Evolutionary conservation across 768 basidiomycete genomes (phyloP).

Genomic region (Russula virescens): DNA sequence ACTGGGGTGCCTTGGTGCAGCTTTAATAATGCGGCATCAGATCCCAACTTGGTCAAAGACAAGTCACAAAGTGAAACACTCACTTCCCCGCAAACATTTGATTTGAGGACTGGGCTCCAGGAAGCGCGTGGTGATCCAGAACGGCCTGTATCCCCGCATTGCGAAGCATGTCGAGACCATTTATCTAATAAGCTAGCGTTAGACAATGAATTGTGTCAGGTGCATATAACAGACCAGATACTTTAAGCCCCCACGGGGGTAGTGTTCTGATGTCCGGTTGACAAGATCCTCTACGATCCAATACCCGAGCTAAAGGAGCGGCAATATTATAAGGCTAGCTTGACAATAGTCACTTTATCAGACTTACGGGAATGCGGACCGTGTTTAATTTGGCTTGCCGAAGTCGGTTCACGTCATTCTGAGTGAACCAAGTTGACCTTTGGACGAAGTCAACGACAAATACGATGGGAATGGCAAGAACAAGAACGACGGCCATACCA

Average conservation of each 20-base stretch:
- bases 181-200: constrained; percentile 38
- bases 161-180: constrained; percentile 55
- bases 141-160: constrained; percentile 61
- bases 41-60: background rate
- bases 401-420: constrained; percentile 53
- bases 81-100: constrained; percentile 70
- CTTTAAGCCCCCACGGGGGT: constrained; percentile 61
- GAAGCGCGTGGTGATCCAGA: constrained; percentile 64
- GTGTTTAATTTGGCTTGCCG: constrained; percentile 59
- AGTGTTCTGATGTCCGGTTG: constrained; percentile 52
- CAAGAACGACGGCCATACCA: constrained; percentile 39
- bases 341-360: background rate
- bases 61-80: constrained; percentile 20
- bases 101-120: constrained; percentile 55
- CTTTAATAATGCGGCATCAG: constrained; percentile 36
- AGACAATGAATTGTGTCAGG: background rate
- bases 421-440: constrained; percentile 69
- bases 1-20: constrained; percentile 63
- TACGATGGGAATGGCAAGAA: background rate
- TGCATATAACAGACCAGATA: constrained; percentile 44
- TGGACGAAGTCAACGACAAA: background rate
- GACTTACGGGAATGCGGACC: constrained; percentile 64
- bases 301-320: constrained; percentile 55
- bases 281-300: constrained; percentile 78
- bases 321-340: background rate